A percentile compares a stretch with the other conserved stretches of the same genome.
These are phyloP conservation scores for Tympanopsis confertula DNA, from an alignment of 2,329 filamentous ascomycete genomes.

Conservation along the genomic window DNA sequence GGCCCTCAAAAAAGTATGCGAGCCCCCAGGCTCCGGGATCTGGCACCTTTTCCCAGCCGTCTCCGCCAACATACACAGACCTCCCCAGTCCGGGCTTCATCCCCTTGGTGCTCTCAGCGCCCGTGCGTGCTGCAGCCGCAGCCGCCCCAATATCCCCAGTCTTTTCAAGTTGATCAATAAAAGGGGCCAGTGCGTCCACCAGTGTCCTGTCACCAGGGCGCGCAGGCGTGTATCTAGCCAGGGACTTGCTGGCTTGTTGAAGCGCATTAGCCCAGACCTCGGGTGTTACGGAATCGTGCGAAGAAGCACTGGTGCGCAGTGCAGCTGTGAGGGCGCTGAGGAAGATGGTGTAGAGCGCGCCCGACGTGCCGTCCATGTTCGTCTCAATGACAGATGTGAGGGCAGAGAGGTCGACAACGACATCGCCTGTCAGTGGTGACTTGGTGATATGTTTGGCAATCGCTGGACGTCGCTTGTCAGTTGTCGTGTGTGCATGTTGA, in stretches of 20 bases:
- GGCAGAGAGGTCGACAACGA: slow-evolving; percentile 35
- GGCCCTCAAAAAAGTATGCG: neutral
- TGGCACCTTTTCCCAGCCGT: slow-evolving; percentile 34
- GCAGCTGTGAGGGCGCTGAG: slow-evolving; percentile 70
- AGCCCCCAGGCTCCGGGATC: slow-evolving; percentile 56
- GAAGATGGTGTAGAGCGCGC: slow-evolving; percentile 67
- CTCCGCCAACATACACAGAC: slow-evolving; percentile 43
- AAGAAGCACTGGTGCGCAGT: slow-evolving; percentile 28
- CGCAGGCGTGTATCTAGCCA: slow-evolving; percentile 32
- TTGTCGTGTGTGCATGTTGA: neutral
- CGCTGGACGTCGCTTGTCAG: slow-evolving; percentile 19
- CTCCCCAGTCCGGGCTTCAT: slow-evolving; percentile 58
- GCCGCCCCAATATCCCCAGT: slow-evolving; percentile 38
- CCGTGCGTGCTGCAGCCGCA: slow-evolving; percentile 44
- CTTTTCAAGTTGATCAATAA: slow-evolving; percentile 40
- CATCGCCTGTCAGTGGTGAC: slow-evolving; percentile 34
- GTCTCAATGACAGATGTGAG: slow-evolving; percentile 43
- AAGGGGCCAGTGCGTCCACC: slow-evolving; percentile 54
- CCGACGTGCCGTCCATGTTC: slow-evolving; percentile 50
- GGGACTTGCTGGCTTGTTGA: neutral
- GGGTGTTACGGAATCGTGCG: slow-evolving; percentile 20
- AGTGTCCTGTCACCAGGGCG: slow-evolving; percentile 54
- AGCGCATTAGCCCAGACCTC: slow-evolving; percentile 25
- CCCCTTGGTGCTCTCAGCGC: slow-evolving; percentile 48
- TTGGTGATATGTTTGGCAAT: slow-evolving; percentile 35